These are phyloP conservation scores for Tephrocybe sp. DNA, from an alignment of 768 basidiomycete genomes.

Conservation along the genomic window DNA sequence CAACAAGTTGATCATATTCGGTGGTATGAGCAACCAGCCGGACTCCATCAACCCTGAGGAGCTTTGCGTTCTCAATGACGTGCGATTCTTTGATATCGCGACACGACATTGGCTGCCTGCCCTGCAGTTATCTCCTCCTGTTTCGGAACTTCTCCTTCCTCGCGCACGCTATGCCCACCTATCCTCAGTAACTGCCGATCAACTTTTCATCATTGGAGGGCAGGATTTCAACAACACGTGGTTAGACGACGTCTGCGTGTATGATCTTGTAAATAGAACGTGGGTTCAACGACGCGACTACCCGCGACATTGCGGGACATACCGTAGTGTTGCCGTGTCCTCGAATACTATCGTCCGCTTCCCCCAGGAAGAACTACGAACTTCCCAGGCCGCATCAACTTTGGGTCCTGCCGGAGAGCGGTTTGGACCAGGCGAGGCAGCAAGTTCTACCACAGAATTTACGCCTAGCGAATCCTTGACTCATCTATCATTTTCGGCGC, in stretches of 20 bases:
- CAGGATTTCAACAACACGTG: conserved; percentile 93
- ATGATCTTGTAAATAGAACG: conserved; percentile 65
- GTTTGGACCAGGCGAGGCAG: conserved; percentile 49
- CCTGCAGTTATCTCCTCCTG: conserved; percentile 30
- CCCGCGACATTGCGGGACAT: conserved; percentile 94
- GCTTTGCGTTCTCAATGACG: conserved; percentile 89
- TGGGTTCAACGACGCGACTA: conserved; percentile 85
- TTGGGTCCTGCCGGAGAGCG: conserved; percentile 57
- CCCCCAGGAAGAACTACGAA: conserved; percentile 57
- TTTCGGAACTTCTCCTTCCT: conserved; percentile 55
- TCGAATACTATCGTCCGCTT: conserved; percentile 65
- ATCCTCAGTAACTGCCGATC: conserved; percentile 79
- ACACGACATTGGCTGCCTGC: conserved; percentile 69
- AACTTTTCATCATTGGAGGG: conserved; percentile 90
- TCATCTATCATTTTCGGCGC: conserved; percentile 75
- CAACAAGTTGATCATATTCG: conserved; percentile 88
- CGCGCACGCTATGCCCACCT: conserved; percentile 94
- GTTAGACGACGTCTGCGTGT: conserved; percentile 91
- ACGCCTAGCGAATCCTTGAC: conserved; percentile 59
- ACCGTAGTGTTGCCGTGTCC: conserved; percentile 89
- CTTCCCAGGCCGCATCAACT: conserved; percentile 35
- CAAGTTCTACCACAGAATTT: conserved; percentile 39
- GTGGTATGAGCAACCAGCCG: conserved; percentile 87
- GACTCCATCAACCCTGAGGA: conserved; percentile 72
- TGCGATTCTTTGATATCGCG: conserved; percentile 82